Base-by-base conservation (phyloP, 169 alveolate genomes). In the Plasmodium sp. region DNA sequence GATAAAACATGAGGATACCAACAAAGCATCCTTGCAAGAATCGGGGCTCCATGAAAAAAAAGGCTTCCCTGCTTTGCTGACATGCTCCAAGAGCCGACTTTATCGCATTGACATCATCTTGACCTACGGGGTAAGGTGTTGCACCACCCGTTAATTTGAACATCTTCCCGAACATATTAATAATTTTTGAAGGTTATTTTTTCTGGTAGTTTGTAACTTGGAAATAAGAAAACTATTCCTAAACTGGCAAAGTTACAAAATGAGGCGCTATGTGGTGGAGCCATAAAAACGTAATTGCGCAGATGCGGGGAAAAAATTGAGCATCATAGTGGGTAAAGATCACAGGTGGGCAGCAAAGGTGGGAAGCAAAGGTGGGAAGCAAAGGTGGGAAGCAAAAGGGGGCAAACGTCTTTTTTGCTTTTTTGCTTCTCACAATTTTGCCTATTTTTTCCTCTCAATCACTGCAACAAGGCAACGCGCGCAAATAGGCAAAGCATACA, bases 1-100 rank as follows among this genome's bases (percentile, higher is more conserved):
- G 14, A 43, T 80, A 80, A 80, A 80, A 80, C 45, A 80, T 1
- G 2, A 80, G 36, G 58, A 80, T 80, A 80, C 84, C 84, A 80
- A 6, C 74, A 12, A 80, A 80, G n/a, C 43, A 16, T 43, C 84
- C 84, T 18, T 45, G 84, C 58, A 80, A 80, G 33, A 80, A 80
- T 80, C 84, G 34, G 2, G 58, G 33, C 2, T 80, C 84, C 58
- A 12, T 16, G 34, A 80, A 80, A 80, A 45, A 80, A 33, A 1
- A 80, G 4, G 22, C 45, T 22, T 62, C 77, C n/a, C 43, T 27
- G 33, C 34, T 80, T 22, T 16, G n/a, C 7, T n/a, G 36, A 45
- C 45, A 43, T 33, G 18, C 84, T 39, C 74, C 41, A 80, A 80
- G 41, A 80, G 84, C 84, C 3, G 43, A n/a, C 41, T 33, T 43